These are phyloP conservation scores for Aspergillus clavatus DNA, from an alignment of 2,329 filamentous ascomycete genomes.

Conservation along the genomic window DNA sequence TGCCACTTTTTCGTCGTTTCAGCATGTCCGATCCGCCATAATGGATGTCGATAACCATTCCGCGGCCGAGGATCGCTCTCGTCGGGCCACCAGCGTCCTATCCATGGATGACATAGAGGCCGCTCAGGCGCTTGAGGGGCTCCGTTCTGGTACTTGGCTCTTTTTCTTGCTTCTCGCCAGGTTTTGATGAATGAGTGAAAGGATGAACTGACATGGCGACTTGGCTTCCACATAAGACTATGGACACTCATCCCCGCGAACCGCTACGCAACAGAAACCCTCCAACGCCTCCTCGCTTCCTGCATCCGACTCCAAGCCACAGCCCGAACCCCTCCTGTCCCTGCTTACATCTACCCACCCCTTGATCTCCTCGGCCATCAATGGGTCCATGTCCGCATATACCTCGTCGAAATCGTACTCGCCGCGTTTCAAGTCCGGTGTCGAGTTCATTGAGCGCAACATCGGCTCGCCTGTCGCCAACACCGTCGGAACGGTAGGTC, in stretches of 20 bases:
- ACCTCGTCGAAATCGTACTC: conserved; percentile 85
- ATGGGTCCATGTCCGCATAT: conserved; percentile 79
- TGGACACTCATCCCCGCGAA: conserved; percentile 56
- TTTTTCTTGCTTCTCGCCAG: conserved; percentile 8
- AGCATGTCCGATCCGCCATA: conserved; percentile 27
- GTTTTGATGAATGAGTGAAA: background rate
- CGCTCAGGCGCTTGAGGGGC: conserved; percentile 69
- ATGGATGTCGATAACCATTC: conserved; percentile 39
- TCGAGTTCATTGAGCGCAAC: conserved; percentile 84
- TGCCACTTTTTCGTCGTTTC: conserved; percentile 12
- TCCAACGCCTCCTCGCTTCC: conserved; percentile 23
- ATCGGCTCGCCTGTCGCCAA: conserved; percentile 77
- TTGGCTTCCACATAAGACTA: conserved; percentile 53
- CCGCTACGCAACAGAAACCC: conserved; percentile 34
- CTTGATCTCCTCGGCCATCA: conserved; percentile 77
- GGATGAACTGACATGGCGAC: background rate
- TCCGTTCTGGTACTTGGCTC: conserved; percentile 60
- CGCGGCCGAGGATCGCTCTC: conserved; percentile 36
- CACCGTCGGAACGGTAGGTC: conserved; percentile 76
- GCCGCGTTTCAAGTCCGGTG: conserved; percentile 80
- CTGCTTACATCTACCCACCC: conserved; percentile 86
- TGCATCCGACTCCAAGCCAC: conserved; percentile 40
- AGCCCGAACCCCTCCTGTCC: conserved; percentile 75
- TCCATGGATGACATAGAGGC: conserved; percentile 53
- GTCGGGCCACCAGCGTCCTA: conserved; percentile 43